Evolutionary conservation across 2,329 filamentous ascomycete species (phyloP).

Genomic region (Pseudogymnoascus destructans): DNA sequence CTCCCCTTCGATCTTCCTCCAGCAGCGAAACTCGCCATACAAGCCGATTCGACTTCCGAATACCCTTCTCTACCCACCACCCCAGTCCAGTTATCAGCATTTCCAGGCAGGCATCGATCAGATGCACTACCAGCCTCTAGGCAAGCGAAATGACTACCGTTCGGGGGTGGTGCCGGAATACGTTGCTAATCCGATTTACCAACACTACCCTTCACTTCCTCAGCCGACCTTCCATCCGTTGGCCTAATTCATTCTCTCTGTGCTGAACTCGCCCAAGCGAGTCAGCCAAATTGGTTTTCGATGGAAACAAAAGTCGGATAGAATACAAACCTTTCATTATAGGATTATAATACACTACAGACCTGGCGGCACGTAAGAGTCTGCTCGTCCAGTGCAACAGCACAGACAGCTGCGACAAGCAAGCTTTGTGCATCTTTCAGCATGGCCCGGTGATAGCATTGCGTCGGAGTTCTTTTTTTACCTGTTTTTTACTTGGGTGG

Average conservation of each 20-base stretch:
- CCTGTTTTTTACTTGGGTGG: background rate
- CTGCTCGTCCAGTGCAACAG: background rate
- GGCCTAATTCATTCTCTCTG: background rate
- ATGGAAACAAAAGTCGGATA: slow-evolving; percentile 2
- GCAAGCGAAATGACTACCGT: slow-evolving; percentile 53
- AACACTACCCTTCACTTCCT: slow-evolving; percentile 7
- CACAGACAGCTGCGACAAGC: background rate
- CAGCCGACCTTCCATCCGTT: slow-evolving; percentile 1
- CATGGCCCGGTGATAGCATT: slow-evolving; percentile 8
- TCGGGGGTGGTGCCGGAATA: slow-evolving; percentile 59
- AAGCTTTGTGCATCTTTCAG: slow-evolving; percentile 3
- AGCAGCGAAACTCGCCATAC: slow-evolving; percentile 83
- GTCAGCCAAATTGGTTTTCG: background rate
- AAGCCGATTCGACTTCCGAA: slow-evolving; percentile 81
- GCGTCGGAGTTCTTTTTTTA: background rate
- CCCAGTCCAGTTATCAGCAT: slow-evolving; percentile 64
- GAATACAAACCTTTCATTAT: slow-evolving; percentile 4
- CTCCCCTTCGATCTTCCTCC: slow-evolving; percentile 77
- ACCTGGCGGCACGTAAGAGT: background rate
- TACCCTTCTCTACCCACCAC: slow-evolving; percentile 79
- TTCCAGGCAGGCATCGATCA: slow-evolving; percentile 52
- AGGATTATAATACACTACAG: slow-evolving; percentile 1
- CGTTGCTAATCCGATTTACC: background rate
- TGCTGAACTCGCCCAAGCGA: background rate
- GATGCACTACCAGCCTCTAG: slow-evolving; percentile 73